Base-by-base conservation (phyloP, 805 yeast genomes). In the Metschnikowia amazonensis region DNA sequence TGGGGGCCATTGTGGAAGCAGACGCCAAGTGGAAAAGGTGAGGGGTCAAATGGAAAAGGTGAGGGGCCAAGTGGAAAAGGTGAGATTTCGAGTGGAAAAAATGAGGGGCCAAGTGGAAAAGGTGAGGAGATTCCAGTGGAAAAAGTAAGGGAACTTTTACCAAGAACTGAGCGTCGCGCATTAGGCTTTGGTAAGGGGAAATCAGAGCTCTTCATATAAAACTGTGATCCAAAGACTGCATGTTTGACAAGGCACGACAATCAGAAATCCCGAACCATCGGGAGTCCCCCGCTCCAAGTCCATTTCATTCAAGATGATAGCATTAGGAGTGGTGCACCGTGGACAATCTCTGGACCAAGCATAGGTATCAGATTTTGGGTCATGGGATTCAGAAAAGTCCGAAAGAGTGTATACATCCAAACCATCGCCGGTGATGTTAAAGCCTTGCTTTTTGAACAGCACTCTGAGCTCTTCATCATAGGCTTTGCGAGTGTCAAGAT, bases 191-290 rank as follows among this genome's bases (percentile, higher is more conserved):
- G n/a, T n/a, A n/a, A n/a, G n/a, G n/a, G n/a, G n/a, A n/a, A n/a
- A 4, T 18, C 14, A 28, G 21, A 54, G 69, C 51, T 80, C 89
- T 52, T 72, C 79, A 57, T 83, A 87, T 51, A 72, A 75, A 1
- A 92, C 89, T 42, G 80, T 80, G 21, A 92, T 64, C 96, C 97
- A 92, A 25, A 89, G 60, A 60, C 95, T 86, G 62, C 98, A 92
- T 27, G 86, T 81, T 10, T 67, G 60, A 60, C 98, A 92, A 57
- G 90, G 96, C 0, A 87, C 80, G 18, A 87, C 72, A 1, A 90
- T 74, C 51, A 84, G 85, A 51, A 71, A 83, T 13, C 69, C 69
- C 14, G 65, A 76, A 13, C 80, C 82, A 29, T 72, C 75, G 0
- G 71, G 73, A 0, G 76, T 72, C 0, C 81, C 84, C 44, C 72